Percentiles rank a stretch among this genome's conserved stretches.
Conservation (phyloP, 1,284 basidiomycete genomes). For the Takashimella koratensis region DNA sequence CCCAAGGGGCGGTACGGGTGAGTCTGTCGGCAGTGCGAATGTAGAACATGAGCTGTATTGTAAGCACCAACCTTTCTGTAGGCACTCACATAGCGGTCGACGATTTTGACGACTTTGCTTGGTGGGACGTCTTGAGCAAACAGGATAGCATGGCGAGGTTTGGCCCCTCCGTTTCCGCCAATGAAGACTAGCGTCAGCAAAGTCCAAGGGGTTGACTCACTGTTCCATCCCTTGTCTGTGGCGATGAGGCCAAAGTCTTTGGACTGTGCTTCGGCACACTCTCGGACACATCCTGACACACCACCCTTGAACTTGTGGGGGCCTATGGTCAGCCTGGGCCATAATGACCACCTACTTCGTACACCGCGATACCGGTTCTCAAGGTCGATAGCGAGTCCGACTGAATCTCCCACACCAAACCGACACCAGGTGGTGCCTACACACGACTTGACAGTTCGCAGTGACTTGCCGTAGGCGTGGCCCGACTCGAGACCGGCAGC, state of each 20-base stretch:
- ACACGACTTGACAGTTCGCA: slow-evolving; percentile 61
- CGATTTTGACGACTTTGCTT: slow-evolving; percentile 60
- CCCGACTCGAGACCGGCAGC: slow-evolving; percentile 70
- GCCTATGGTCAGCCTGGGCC: too few species aligned
- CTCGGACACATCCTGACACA: slow-evolving; percentile 69
- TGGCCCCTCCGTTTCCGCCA: slow-evolving; percentile 70
- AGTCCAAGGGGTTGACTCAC: slow-evolving; percentile 39
- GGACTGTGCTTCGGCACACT: slow-evolving; percentile 71
- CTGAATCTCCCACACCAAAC: slow-evolving; percentile 70
- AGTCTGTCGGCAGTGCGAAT: slow-evolving; percentile 67
- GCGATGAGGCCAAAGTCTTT: slow-evolving; percentile 77
- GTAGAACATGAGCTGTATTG: slow-evolving; percentile 59
- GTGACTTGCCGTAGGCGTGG: slow-evolving; percentile 66
- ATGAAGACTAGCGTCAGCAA: slow-evolving; percentile 57
- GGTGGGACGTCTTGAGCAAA: slow-evolving; percentile 60
- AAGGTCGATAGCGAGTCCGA: slow-evolving; percentile 66
- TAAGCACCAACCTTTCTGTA: neutral
- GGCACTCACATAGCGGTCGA: slow-evolving; percentile 59
- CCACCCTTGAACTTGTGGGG: slow-evolving; percentile 77
- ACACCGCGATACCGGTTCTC: slow-evolving; percentile 72
- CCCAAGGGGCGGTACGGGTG: slow-evolving; percentile 69
- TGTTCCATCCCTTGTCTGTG: slow-evolving; percentile 72
- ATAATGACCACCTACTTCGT: slow-evolving; percentile 40
- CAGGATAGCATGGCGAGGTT: slow-evolving; percentile 58
- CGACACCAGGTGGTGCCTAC: slow-evolving; percentile 65